phyloP scores from a whole-genome alignment of 2,329 filamentous ascomycete genomes.

The Hirsutella rhossiliensis region DNA sequence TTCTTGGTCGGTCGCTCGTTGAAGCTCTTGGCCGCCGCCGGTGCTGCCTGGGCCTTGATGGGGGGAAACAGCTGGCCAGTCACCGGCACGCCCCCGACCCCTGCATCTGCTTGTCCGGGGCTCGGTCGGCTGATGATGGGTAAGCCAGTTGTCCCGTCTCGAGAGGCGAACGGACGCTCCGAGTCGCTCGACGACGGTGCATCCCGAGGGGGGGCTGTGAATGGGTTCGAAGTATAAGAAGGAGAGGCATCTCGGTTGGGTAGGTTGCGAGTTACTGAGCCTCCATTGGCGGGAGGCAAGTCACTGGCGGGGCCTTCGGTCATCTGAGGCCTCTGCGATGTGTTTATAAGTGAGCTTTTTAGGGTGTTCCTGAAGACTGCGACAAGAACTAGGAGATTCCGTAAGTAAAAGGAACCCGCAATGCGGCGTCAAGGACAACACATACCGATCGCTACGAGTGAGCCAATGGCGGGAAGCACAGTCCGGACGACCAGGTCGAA shows the following conservation, averaged over 20 bases:
- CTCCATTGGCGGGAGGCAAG: neutral
- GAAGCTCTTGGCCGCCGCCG: slow-evolving; percentile 7
- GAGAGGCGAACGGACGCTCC: neutral
- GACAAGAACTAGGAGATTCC: neutral
- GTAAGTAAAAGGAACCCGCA: neutral
- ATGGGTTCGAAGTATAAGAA: neutral
- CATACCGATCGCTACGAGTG: slow-evolving; percentile 36
- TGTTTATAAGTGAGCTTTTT: neutral
- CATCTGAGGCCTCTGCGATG: neutral
- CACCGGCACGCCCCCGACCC: slow-evolving; percentile 25
- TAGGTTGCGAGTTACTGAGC: neutral
- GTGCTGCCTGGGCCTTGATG: slow-evolving; percentile 16
- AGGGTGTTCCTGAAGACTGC: slow-evolving; percentile 1
- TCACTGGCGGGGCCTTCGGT: neutral
- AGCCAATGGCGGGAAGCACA: slow-evolving; percentile 36
- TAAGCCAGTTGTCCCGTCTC: slow-evolving; percentile 14
- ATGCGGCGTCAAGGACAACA: neutral
- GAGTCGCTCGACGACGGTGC: neutral
- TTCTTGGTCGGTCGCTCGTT: slow-evolving; percentile 13
- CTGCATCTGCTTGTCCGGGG: slow-evolving; percentile 20
- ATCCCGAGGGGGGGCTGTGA: too few species aligned
- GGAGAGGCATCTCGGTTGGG: neutral
- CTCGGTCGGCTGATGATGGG: slow-evolving; percentile 26
- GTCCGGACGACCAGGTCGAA: slow-evolving; percentile 33
- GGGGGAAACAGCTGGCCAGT: slow-evolving; percentile 30